Evolutionary conservation across 2,329 filamentous ascomycete species (phyloP), one percentile per base, ranked within the genome.

Genomic region (Fusarium sp.): DNA sequence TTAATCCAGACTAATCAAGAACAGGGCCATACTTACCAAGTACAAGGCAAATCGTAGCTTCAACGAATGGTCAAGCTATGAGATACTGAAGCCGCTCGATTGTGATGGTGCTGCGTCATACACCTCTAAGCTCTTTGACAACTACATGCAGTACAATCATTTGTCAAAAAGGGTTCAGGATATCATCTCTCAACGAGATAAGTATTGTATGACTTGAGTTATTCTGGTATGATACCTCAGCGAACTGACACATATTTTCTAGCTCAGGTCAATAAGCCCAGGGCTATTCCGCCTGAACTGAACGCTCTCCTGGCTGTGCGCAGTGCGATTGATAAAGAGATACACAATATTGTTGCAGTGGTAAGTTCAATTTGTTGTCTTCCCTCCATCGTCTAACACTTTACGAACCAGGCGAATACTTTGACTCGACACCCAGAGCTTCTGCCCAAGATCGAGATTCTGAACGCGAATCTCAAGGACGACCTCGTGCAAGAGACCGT

Each of bases 101-200:
- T 75, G 74, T 7, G 36, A 53, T 9, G 9, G 42, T n/a, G 32
- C 65, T 24, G 30, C 28, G 5, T 38, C 45, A 1, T 65, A 60
- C 26, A 74, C 69, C 1, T 41, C 47, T 8, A 56, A 63, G 10
- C 44, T 75, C 0, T 65, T 75, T 8, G 39, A 75, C 5, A 48
- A 17, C 4, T 74, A 62, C 8, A 75, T 74, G 48, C 60, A 70
- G 35, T 74, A 75, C 32, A 72, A 64, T n/a, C 20, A 18, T 0
- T 30, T 70, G 11, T 8, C 42, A 12, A 38, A n/a, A 8, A 45
- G 38, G 17, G 36, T 69, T 7, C 38, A 65, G 5, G 38, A 65
- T 22, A 65, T 60, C 0, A 60, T 70, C 7, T 26, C 51, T 1
- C 26, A 58, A 3, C 12, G 18, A 22, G 38, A 58, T 2, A n/a